Evolutionary conservation across 345 rosid species (phyloP), one percentile per base, ranked within the genome.

Genomic region (Aethionema arabicum): DNA sequence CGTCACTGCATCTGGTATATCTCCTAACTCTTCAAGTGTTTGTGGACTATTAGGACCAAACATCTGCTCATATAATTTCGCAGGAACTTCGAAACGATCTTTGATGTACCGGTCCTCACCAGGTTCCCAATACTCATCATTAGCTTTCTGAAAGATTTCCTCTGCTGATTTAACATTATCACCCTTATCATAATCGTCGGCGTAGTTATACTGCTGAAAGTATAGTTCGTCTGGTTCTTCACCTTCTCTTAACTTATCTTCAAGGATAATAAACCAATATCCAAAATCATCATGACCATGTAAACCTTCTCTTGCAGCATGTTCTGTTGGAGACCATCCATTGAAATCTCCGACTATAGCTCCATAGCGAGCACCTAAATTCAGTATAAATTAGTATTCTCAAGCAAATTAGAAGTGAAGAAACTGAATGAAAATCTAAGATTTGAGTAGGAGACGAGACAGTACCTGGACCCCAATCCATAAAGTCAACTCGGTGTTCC

Each of bases 391-490:
- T 63, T 32, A 55, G 63, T 45, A 42, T 29, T 16, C 55, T 36
- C 50, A 48, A 56, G 33, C n/a, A 64, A 46, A 29, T 36, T 44
- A 15, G 30, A 66, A 56, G 47, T 41, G 33, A 58, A 39, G 63
- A 44, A 66, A 44, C 21, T 41, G 48, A 45, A 65, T 56, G 14
- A 56, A 56, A 36, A 16, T 15, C n/a, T 39, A 15, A 61, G 57
- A 21, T 7, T 42, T 11, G 60, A 50, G 62, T 27, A 61, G 0
- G 59, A 32, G 75, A 42, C 0, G 59, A 32, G 75, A 50, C 40
- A 77, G 74, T 69, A 91, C 98, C 98, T 85, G 98, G 96, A 73
- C 91, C 98, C 96, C 98, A 89, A 33, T 92, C 96, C 93, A 92
- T 80, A 66, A 77, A 85, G 63, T 92, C 98, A 61, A 81, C 85